Conservation (phyloP, 2,329 filamentous ascomycete genomes). For the Exophiala dermatitidis region DNA sequence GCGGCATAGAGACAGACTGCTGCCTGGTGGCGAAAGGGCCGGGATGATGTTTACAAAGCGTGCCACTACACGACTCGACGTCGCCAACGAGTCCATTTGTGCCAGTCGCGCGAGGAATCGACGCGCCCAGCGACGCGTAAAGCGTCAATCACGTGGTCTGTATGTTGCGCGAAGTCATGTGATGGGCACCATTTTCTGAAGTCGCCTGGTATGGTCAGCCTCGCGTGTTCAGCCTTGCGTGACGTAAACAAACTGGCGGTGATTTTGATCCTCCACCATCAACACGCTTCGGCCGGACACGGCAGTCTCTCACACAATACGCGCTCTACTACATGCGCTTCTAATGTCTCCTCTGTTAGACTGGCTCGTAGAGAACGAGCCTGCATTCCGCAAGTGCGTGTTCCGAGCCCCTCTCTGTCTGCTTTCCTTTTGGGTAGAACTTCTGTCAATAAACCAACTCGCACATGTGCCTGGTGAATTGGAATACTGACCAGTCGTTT, state of each 20-base stretch:
- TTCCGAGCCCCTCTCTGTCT: not conserved
- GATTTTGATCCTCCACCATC: not conserved
- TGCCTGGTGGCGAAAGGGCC: not conserved
- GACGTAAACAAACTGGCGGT: constrained; percentile 9
- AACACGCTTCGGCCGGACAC: not conserved
- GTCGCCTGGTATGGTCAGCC: not conserved
- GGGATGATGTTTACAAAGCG: not conserved
- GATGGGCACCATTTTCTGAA: not conserved
- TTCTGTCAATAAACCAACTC: too few relatives aligned
- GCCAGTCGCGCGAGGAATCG: not conserved
- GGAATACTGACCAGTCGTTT: not conserved
- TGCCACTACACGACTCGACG: not conserved
- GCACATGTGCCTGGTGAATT: too few relatives aligned
- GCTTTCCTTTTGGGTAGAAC: too few relatives aligned
- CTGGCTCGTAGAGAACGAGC: constrained; percentile 26
- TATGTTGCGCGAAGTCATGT: not conserved
- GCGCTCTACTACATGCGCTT: not conserved
- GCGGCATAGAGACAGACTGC: constrained; percentile 12
- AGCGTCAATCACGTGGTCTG: not conserved
- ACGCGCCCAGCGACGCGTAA: constrained; percentile 3
- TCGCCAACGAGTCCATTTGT: not conserved
- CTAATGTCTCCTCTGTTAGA: constrained; percentile 20
- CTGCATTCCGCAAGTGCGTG: constrained; percentile 25
- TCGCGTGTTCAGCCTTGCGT: not conserved
- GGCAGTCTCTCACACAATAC: not conserved